Evolutionary conservation across 2,329 filamentous ascomycete genomes (phyloP).

Genomic region (Stylonectria norvegica): DNA sequence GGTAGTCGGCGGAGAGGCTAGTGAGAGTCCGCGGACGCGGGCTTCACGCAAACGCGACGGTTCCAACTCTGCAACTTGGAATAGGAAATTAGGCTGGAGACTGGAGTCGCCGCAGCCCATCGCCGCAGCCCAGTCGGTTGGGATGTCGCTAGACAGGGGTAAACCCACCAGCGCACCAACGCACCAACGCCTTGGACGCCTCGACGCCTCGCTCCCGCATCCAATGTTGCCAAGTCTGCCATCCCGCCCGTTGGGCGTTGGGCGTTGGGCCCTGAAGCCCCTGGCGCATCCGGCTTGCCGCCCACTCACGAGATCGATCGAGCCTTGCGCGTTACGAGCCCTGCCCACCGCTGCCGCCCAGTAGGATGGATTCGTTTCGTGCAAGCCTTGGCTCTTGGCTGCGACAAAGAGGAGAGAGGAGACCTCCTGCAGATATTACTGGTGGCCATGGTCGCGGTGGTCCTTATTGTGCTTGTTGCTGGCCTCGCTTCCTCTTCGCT

Average conservation of each 20-base stretch:
- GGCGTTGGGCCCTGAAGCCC: no score
- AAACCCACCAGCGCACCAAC: no score
- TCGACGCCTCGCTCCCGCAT: background rate
- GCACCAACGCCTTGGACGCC: background rate
- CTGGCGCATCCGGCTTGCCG: no score
- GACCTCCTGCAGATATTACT: no score
- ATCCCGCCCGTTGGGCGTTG: background rate
- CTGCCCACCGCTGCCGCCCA: background rate
- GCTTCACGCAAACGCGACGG: no score
- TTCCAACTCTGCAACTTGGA: no score
- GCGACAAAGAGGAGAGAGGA: no score
- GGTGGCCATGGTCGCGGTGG: no score
- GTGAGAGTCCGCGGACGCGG: no score
- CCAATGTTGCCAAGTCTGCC: background rate
- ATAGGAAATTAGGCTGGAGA: background rate
- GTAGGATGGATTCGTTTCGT: background rate
- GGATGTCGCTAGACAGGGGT: background rate
- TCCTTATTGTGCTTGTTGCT: background rate
- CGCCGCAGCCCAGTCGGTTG: background rate
- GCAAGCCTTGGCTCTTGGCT: no score
- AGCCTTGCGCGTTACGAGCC: background rate
- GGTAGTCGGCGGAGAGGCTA: no score
- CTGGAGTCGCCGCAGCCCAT: background rate
- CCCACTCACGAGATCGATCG: background rate
- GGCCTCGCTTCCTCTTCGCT: background rate